Conservation (phyloP, 73 alveolate species). For the Tetrahymena elliotti region DNA sequence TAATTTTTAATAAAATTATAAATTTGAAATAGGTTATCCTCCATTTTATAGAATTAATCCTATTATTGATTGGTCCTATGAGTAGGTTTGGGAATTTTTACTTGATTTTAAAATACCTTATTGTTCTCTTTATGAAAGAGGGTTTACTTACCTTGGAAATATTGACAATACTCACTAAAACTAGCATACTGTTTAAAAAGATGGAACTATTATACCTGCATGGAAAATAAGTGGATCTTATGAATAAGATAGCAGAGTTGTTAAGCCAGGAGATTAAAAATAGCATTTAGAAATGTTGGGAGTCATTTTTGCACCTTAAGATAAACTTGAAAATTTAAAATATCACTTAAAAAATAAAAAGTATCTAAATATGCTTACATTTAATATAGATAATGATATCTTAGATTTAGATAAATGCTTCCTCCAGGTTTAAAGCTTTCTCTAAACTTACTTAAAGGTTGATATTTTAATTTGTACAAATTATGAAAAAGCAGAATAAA, state of each 20-base stretch:
- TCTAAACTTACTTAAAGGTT: not conserved
- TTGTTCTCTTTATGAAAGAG: slow-evolving; percentile 17
- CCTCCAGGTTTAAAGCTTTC: not conserved
- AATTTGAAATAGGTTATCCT: slow-evolving; percentile 7
- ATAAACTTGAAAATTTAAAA: not conserved
- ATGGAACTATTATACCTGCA: not conserved
- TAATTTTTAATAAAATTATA: no score
- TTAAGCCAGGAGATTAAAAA: not conserved
- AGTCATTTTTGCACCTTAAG: not conserved
- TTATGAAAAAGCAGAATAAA: not conserved
- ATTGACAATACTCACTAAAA: slow-evolving; percentile 2
- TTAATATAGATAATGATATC: not conserved
- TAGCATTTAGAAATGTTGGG: not conserved
- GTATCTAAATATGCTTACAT: not conserved
- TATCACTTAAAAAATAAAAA: not conserved
- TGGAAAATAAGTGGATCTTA: not conserved
- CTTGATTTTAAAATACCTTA: slow-evolving; percentile 18
- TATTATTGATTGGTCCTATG: slow-evolving; percentile 29
- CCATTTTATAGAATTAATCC: slow-evolving; percentile 29
- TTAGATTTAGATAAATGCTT: not conserved
- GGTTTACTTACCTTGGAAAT: slow-evolving; percentile 24
- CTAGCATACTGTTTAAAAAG: not conserved
- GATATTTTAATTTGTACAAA: not conserved
- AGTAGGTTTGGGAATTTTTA: slow-evolving; percentile 22
- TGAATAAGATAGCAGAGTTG: not conserved